Percentiles rank a stretch among this genome's conserved stretches.
Evolutionary conservation across 495 filamentous ascomycete species (phyloP).

Genomic region (Venustampulla echinocandica): DNA sequence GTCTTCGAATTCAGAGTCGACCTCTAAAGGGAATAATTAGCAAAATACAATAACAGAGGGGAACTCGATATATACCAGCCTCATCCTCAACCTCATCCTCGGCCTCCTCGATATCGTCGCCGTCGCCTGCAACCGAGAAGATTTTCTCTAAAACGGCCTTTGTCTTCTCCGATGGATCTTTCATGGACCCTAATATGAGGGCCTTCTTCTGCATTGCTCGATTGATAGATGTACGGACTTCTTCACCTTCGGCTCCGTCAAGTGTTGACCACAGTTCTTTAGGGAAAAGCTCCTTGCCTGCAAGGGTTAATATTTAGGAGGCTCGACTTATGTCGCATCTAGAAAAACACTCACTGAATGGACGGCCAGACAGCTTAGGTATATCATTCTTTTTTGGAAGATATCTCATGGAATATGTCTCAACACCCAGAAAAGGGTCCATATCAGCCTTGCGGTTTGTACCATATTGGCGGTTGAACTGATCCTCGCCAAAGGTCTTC

Average conservation of each 20-base stretch:
- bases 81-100: constrained; percentile 36
- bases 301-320: neutral
- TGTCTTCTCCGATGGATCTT: constrained; percentile 11
- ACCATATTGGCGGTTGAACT: constrained; percentile 40
- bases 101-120: constrained; percentile 29
- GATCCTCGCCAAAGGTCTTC: constrained; percentile 37
- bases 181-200: constrained; percentile 19
- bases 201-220: constrained; percentile 26
- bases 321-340: neutral
- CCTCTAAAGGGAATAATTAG: constrained; percentile 3
- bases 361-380: constrained; percentile 35
- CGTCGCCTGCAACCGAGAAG: constrained; percentile 27
- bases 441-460: constrained; percentile 36
- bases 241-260: constrained; percentile 32
- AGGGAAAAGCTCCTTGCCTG: constrained; percentile 40
- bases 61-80: constrained; percentile 7
- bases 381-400: constrained; percentile 33
- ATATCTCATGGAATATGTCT: constrained; percentile 41
- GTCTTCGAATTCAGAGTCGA: constrained; percentile 29
- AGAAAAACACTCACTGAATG: constrained; percentile 22
- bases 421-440: constrained; percentile 43
- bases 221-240: constrained; percentile 10
- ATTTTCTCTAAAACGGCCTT: constrained; percentile 26
- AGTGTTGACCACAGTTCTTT: constrained; percentile 43
- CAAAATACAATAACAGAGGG: neutral